Percentiles rank a stretch among this genome's conserved stretches.
Conservation (phyloP, 495 filamentous ascomycete species). For the Annulohypoxylon bovei region DNA sequence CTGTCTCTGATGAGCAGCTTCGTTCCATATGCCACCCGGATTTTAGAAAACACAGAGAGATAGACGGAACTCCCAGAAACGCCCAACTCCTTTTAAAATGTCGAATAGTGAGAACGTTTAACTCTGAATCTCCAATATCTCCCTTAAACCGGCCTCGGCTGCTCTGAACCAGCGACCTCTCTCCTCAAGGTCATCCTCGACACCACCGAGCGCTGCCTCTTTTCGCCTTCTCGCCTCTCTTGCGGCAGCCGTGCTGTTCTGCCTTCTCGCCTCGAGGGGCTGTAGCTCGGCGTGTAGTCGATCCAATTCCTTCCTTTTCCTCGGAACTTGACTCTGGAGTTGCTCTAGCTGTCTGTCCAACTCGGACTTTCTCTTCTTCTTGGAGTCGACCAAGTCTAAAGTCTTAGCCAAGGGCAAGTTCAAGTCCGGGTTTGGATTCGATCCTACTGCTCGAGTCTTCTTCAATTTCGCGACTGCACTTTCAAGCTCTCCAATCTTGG, state of each 20-base stretch:
- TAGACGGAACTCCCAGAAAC: neutral
- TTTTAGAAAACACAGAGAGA: neutral
- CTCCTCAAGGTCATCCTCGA: constrained; percentile 83
- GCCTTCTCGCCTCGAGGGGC: constrained; percentile 75
- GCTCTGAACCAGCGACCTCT: constrained; percentile 83
- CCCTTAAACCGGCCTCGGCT: constrained; percentile 72
- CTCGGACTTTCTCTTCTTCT: constrained; percentile 68
- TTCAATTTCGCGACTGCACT: constrained; percentile 65
- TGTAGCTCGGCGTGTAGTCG: constrained; percentile 74
- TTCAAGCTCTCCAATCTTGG: constrained; percentile 70
- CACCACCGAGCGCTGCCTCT: constrained; percentile 69
- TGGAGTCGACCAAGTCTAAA: constrained; percentile 63
- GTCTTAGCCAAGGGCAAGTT: constrained; percentile 70
- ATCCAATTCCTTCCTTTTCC: constrained; percentile 77
- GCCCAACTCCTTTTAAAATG: constrained; percentile 25
- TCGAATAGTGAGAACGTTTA: constrained; percentile 6
- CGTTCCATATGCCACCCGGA: too few relatives aligned
- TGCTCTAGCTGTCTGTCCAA: constrained; percentile 75
- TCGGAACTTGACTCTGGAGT: constrained; percentile 71
- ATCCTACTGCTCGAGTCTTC: constrained; percentile 45
- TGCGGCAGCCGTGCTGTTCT: constrained; percentile 73
- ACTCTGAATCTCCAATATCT: constrained; percentile 63
- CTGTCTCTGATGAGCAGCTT: too few relatives aligned
- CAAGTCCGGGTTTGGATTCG: constrained; percentile 52
- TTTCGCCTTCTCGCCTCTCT: constrained; percentile 82